These are phyloP conservation scores for Pythium guiyangense DNA, from an alignment of 352 stramenopile species.

Conservation along the genomic window DNA sequence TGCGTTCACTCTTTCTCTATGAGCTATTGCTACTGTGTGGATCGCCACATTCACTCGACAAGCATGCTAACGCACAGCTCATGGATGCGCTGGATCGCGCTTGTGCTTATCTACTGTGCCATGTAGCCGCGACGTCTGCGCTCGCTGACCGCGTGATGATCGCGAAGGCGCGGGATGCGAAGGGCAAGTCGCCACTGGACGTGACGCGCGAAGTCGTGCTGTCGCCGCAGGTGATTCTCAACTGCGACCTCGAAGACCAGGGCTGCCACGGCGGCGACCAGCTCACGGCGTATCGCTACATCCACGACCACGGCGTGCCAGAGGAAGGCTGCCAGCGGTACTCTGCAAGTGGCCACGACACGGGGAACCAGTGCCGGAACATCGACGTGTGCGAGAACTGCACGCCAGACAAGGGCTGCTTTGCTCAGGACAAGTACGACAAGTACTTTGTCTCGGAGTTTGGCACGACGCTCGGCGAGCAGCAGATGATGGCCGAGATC, in stretches of 20 bases:
- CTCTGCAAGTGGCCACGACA: constrained; percentile 88
- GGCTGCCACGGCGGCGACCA: constrained; percentile 93
- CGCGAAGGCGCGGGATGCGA: constrained; percentile 50
- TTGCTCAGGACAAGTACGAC: constrained; percentile 89
- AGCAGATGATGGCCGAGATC: constrained; percentile 96
- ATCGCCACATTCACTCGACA: no score
- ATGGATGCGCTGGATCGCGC: no score
- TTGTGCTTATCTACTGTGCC: neutral
- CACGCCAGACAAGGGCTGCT: constrained; percentile 72
- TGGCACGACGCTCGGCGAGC: constrained; percentile 85
- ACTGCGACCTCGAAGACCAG: constrained; percentile 82
- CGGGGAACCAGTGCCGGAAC: constrained; percentile 77
- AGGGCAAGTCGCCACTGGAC: constrained; percentile 51
- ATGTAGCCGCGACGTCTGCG: constrained; percentile 70
- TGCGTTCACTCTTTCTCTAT: no score
- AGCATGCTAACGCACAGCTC: no score
- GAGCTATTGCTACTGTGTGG: no score
- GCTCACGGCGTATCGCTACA: constrained; percentile 90
- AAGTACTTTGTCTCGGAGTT: constrained; percentile 96
- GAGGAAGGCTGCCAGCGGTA: constrained; percentile 96
- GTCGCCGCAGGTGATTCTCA: constrained; percentile 83
- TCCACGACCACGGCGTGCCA: constrained; percentile 88
- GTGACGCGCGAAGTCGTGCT: constrained; percentile 78
- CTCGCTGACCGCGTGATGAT: constrained; percentile 86
- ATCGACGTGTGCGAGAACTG: constrained; percentile 94